Conservation (phyloP, 148 eudicot genomes). For the Rhododendron simsii region DNA sequence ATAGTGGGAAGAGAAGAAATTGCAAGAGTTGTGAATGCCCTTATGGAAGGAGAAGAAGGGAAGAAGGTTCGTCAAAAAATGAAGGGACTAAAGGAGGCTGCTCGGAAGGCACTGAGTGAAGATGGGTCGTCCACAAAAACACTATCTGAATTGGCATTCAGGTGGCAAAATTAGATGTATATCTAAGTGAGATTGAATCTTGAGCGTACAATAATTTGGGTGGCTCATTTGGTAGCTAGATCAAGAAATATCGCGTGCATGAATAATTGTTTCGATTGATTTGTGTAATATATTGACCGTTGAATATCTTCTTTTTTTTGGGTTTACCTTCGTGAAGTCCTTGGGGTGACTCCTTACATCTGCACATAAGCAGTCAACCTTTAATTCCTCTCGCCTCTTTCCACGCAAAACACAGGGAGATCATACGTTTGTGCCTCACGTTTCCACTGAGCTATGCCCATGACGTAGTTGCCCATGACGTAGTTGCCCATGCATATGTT, state of each 20-base stretch:
- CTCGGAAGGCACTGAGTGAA: constrained; percentile 8
- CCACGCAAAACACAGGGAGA: background rate
- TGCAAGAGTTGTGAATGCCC: constrained; percentile 20
- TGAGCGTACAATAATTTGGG: too few relatives aligned
- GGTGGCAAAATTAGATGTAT: constrained; percentile 10
- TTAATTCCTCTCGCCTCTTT: background rate
- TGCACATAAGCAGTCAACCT: background rate
- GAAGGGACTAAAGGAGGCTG: constrained; percentile 26
- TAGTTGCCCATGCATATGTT: too few relatives aligned
- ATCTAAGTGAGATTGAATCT: background rate
- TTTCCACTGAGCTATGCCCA: too few relatives aligned
- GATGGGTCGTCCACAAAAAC: constrained; percentile 29
- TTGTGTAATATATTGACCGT: too few relatives aligned
- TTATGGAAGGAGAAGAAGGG: constrained; percentile 39
- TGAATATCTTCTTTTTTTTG: too few relatives aligned
- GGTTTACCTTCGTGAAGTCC: background rate
- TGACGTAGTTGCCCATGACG: too few relatives aligned
- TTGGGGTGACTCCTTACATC: background rate
- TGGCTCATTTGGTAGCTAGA: too few relatives aligned
- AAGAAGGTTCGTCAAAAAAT: constrained; percentile 17
- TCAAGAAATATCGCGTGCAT: too few relatives aligned
- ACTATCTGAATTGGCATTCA: constrained; percentile 20
- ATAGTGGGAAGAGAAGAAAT: constrained; percentile 17
- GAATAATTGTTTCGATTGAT: too few relatives aligned
- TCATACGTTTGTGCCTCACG: background rate